Evolutionary conservation across 257 asterid genomes (phyloP).

Genomic region (Fraxinus americana): DNA sequence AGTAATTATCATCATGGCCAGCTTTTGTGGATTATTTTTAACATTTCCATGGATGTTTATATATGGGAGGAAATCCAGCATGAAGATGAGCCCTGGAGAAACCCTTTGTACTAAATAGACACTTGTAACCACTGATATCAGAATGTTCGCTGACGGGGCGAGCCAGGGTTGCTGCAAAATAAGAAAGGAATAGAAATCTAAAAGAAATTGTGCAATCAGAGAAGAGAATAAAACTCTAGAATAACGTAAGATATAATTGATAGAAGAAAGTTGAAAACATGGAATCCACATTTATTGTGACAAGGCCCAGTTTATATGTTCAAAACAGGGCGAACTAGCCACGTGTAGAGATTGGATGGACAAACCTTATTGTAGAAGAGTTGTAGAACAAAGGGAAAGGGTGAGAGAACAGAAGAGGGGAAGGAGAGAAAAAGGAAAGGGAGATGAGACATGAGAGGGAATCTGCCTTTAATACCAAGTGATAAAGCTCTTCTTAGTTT

Average conservation of each 20-base stretch:
- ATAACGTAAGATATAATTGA: neutral
- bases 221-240: neutral
- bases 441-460: too few species aligned
- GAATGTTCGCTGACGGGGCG: constrained; percentile 42
- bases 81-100: constrained; percentile 58
- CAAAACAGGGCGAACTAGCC: too few species aligned
- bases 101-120: constrained; percentile 66
- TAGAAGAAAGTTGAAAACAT: neutral
- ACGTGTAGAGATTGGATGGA: too few species aligned
- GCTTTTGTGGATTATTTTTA: constrained; percentile 35
- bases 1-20: constrained; percentile 73
- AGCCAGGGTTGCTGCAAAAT: constrained; percentile 40
- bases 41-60: constrained; percentile 67
- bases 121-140: constrained; percentile 59
- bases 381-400: too few species aligned
- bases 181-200: neutral
- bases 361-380: too few species aligned
- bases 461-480: too few species aligned
- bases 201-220: neutral
- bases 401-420: too few species aligned
- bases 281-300: neutral
- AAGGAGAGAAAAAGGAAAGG: too few species aligned
- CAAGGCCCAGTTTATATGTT: too few species aligned
- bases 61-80: constrained; percentile 66
- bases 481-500: too few species aligned